Evolutionary conservation across 2,329 filamentous ascomycete genomes (phyloP), one percentile per base, ranked within the genome.

Genomic region (Basipetospora chlamydospora): DNA sequence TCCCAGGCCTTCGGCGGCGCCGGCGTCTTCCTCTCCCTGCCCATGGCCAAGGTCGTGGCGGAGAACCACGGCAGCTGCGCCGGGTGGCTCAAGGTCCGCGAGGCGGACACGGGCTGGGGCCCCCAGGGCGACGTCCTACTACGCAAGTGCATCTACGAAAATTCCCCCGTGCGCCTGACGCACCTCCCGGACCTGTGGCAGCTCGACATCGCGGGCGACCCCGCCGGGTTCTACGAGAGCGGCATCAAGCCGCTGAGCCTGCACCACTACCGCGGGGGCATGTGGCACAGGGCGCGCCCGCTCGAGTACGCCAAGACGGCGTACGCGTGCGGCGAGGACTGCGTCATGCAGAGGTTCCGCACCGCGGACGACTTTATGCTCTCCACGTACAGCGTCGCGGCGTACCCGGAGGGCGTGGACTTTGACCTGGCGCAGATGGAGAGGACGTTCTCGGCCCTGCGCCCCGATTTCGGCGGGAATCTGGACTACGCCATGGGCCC

Each of bases 231-330:
- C 47, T 77, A 73, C 49, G 73, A 77, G 52, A 62, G 64, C 3
- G 68, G 68, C 1, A 52, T 61, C 16, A 54, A 58, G n/a, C 65
- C 69, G 0, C 53, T 75, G 10, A 73, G 64, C 34, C 55, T 77
- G 5, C 73, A 77, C 48, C 73, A 77, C 54, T 77, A 64, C 69
- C 7, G 66, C 70, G 48, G 70, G 70, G 74, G 73, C 48, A 67
- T 63, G 9, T 76, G 71, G 69, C 71, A 72, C 51, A 46, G 58
- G 7, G 58, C 57, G 17, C 63, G 63, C 8, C 49, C 73, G 30
- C 58, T 61, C 32, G 57, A 61, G 38, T 65, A 73, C 54, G 60
- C 65, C 23, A 51, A 57, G 28, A 55, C 70, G 12, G 54, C 61
- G 6, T 49, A 60, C 8, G 47, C 71, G 12, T 77, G 72, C 44